A percentile compares a stretch with the other conserved stretches of the same genome.
Conservation (phyloP, 2,329 filamentous ascomycete genomes). For the Botryotinia convoluta region DNA sequence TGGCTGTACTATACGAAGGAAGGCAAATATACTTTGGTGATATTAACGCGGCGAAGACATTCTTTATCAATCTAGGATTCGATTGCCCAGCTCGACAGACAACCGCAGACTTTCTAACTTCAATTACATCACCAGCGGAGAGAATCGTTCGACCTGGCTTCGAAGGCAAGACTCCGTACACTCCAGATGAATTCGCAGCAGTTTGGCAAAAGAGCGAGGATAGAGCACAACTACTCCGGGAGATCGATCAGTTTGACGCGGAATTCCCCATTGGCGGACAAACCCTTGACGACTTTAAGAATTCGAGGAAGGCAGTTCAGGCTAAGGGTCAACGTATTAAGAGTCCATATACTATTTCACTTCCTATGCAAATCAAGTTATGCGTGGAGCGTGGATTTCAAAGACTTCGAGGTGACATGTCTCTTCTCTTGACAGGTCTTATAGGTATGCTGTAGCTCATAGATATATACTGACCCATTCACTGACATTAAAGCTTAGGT, state of each 20-base stretch:
- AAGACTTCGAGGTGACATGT: slow-evolving; percentile 73
- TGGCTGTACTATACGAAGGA: slow-evolving; percentile 64
- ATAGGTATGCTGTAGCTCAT: slow-evolving; percentile 15
- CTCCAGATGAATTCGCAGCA: slow-evolving; percentile 53
- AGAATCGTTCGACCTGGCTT: slow-evolving; percentile 54
- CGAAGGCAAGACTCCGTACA: slow-evolving; percentile 55
- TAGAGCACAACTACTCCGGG: slow-evolving; percentile 44
- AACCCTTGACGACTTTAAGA: slow-evolving; percentile 41
- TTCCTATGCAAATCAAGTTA: slow-evolving; percentile 69
- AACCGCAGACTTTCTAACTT: slow-evolving; percentile 69
- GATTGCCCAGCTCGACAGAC: slow-evolving; percentile 60
- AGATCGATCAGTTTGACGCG: slow-evolving; percentile 53
- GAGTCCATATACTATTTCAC: slow-evolving; percentile 83
- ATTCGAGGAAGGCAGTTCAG: slow-evolving; percentile 40
- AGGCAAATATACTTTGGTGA: slow-evolving; percentile 71
- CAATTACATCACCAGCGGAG: slow-evolving; percentile 63
- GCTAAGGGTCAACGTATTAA: slow-evolving; percentile 49
- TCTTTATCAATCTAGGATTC: slow-evolving; percentile 71
- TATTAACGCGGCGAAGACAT: slow-evolving; percentile 60
- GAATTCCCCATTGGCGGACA: slow-evolving; percentile 36
- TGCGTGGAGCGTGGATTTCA: slow-evolving; percentile 80
- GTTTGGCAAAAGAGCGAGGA: slow-evolving; percentile 49
- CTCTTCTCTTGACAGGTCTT: slow-evolving; percentile 54
- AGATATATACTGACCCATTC: not conserved
- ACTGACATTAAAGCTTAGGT: slow-evolving; percentile 15